Conservation (phyloP, 2,329 filamentous ascomycete genomes). For the Arthrobotrys sinensis region DNA sequence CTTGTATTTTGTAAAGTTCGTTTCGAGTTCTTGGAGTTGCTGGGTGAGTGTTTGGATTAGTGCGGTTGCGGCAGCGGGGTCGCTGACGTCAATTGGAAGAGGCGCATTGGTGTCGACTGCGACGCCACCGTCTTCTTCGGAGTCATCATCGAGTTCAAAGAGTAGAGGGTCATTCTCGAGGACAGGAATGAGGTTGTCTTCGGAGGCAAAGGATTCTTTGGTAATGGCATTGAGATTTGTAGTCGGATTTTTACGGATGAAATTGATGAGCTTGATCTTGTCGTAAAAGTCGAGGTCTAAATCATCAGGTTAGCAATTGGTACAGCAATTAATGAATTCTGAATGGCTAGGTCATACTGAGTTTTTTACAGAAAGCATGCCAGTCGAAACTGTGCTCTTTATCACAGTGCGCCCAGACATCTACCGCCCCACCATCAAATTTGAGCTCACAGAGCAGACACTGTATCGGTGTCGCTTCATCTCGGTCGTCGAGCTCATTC, state of each 20-base stretch:
- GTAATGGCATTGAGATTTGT: slow-evolving; percentile 67
- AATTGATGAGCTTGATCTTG: slow-evolving; percentile 71
- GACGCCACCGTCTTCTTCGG: slow-evolving; percentile 66
- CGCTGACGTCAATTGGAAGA: slow-evolving; percentile 63
- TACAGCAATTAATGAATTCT: neutral
- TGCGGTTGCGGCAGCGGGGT: slow-evolving; percentile 68
- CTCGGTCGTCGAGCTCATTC: slow-evolving; percentile 66
- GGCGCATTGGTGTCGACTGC: slow-evolving; percentile 62
- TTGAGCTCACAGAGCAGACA: slow-evolving; percentile 68
- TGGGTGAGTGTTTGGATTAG: slow-evolving; percentile 68
- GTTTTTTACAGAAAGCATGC: slow-evolving; percentile 65
- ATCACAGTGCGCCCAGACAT: slow-evolving; percentile 67
- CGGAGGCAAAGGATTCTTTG: slow-evolving; percentile 76
- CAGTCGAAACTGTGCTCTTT: slow-evolving; percentile 68
- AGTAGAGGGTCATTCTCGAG: slow-evolving; percentile 91
- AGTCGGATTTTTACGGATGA: slow-evolving; percentile 67
- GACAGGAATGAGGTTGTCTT: slow-evolving; percentile 85
- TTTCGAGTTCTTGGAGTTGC: slow-evolving; percentile 67
- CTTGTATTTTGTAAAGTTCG: slow-evolving; percentile 68
- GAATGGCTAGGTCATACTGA: slow-evolving; percentile 65
- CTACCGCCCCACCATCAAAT: slow-evolving; percentile 65
- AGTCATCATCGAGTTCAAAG: slow-evolving; percentile 84
- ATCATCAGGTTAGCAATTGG: slow-evolving; percentile 6
- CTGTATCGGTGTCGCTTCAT: slow-evolving; percentile 67
- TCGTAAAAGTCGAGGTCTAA: slow-evolving; percentile 69